phyloP scores from a whole-genome alignment of 2,329 filamentous ascomycete genomes.

The Ceratocystis cacaofunesta region DNA sequence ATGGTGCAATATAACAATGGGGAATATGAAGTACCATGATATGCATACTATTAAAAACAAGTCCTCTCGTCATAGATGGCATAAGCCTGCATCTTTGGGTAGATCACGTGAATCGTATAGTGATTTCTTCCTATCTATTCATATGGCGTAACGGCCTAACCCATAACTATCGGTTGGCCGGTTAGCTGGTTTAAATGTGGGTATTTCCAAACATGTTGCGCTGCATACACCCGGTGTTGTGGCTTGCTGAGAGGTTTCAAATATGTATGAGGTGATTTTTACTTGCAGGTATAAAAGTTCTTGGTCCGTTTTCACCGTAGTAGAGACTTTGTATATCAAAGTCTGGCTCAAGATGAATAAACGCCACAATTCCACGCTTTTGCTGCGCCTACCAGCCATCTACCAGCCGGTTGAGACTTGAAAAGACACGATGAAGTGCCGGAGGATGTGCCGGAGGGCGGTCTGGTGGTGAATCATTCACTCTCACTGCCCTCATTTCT shows the following conservation, averaged over 20 bases:
- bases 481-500: not conserved
- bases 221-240: not conserved
- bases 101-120: not conserved
- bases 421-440: not conserved
- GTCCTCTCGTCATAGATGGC: not conserved
- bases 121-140: not conserved
- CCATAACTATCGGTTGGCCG: not conserved
- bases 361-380: not conserved
- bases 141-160: not conserved
- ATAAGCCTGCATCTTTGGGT: not conserved
- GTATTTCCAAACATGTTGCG: not conserved
- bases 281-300: not conserved
- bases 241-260: not conserved
- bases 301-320: not conserved
- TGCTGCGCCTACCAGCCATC: not conserved
- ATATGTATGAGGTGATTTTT: not conserved
- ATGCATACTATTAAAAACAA: not conserved
- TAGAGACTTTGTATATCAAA: not conserved
- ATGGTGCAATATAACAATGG: not conserved
- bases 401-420: not conserved
- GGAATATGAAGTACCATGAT: not conserved
- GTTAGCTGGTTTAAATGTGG: not conserved
- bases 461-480: not conserved
- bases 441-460: not conserved
- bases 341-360: not conserved